Evolutionary conservation across 768 basidiomycete species (phyloP), one percentile per base, ranked within the genome.

Genomic region (Thelephora aurantiotincta): DNA sequence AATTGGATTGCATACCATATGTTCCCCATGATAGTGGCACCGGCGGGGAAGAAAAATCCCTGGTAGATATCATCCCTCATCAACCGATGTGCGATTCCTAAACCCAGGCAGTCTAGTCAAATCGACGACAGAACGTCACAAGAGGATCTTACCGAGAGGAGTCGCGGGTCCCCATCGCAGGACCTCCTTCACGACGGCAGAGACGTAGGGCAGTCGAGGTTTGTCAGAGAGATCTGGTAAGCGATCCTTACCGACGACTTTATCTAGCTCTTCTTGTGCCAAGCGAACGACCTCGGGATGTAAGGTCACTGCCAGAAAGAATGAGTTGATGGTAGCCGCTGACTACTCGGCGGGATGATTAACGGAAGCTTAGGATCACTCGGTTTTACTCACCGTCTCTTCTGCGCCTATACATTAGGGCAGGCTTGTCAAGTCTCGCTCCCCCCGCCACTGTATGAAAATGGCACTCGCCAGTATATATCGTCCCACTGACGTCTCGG

Each of bases 21-120:
- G 43, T 63, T 61, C 13, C 47, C 51, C 9, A 60, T 47, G 44
- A 75, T 74, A 52, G 80, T 57, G 3, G 80, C 71, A 11, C 81
- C 81, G 55, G 77, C 74, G 30, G 80, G 78, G 45, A 83, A 73
- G 48, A 68, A 65, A 65, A 69, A 68, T 11, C 71, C 75, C 41
- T 70, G 60, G 56, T 82, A 83, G 34, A 76, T 60, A 54, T 84
- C 79, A 52, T 82, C 76, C 57, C 80, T 72, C 66, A 70, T 78
- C 54, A 79, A 52, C 42, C 78, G 68, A 50, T 82, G 81, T 0
- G 81, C 80, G 35, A 82, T 67, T 46, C 69, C 80, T 80, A 34
- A 12, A 41, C n/a, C n/a, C n/a, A n/a, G 38, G 7, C 22, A 41
- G 38, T 41, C 11, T 14, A 41, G 38, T 4, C 16, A 9, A 14